These are phyloP conservation scores for Sporothrix globosa DNA, from an alignment of 2,329 filamentous ascomycete species.

Conservation along the genomic window DNA sequence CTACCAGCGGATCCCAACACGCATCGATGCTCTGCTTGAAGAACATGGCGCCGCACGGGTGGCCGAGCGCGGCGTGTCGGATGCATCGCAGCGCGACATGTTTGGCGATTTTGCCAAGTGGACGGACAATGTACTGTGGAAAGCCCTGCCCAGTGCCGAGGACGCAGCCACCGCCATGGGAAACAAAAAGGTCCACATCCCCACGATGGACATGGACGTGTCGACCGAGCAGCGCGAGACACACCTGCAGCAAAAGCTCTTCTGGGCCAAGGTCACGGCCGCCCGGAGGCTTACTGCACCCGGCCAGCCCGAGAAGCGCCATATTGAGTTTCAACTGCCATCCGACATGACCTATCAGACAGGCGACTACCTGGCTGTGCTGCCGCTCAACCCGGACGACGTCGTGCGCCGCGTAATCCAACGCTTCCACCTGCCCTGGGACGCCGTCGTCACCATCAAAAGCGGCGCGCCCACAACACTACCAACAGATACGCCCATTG, in stretches of 20 bases:
- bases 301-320: constrained; percentile 52
- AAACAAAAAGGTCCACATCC: neutral
- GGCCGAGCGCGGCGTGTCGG: constrained; percentile 57
- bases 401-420: constrained; percentile 65
- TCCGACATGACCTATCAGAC: constrained; percentile 66
- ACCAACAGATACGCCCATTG: constrained; percentile 59
- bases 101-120: constrained; percentile 69
- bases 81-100: constrained; percentile 66
- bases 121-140: constrained; percentile 62
- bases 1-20: constrained; percentile 68
- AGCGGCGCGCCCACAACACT: constrained; percentile 55
- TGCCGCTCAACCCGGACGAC: constrained; percentile 68
- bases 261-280: constrained; percentile 59
- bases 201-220: constrained; percentile 52
- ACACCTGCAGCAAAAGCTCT: constrained; percentile 50
- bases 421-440: constrained; percentile 68
- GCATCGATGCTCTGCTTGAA: constrained; percentile 60
- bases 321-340: constrained; percentile 69
- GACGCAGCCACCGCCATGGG: constrained; percentile 42
- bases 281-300: constrained; percentile 52
- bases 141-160: constrained; percentile 46
- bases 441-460: constrained; percentile 64
- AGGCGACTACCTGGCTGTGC: constrained; percentile 74
- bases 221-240: constrained; percentile 48
- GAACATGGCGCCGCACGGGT: constrained; percentile 53